Evolutionary conservation across 2,329 filamentous ascomycete genomes (phyloP).

Genomic region (Epichloe uncinata): DNA sequence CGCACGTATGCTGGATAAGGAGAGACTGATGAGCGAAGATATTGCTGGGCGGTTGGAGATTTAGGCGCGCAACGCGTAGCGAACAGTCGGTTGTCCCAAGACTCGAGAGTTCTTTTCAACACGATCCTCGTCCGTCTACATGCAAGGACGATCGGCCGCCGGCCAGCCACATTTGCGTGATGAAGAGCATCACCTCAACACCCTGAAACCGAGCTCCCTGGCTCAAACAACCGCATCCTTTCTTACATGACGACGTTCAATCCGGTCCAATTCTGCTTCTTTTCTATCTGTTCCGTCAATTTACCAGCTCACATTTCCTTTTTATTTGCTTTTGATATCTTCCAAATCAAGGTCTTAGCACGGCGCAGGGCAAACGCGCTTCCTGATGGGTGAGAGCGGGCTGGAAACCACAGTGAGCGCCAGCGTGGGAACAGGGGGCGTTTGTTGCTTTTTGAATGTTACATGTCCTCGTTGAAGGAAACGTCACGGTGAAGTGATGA

Average conservation of each 20-base stretch:
- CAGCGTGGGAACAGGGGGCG: constrained; percentile 1
- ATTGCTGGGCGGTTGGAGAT: constrained; percentile 51
- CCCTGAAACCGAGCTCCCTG: neutral
- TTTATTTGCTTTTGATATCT: too few species aligned
- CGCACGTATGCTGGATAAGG: constrained; percentile 26
- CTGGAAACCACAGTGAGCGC: constrained; percentile 14
- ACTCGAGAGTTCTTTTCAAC: neutral
- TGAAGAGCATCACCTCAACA: neutral
- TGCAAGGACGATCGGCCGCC: neutral
- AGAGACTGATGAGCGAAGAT: constrained; percentile 49
- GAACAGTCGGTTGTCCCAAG: neutral
- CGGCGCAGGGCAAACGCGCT: constrained; percentile 15
- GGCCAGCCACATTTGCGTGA: too few species aligned
- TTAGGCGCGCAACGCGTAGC: constrained; percentile 17
- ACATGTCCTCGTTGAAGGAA: neutral
- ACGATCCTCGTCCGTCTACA: neutral
- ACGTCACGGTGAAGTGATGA: neutral
- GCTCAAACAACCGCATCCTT: too few species aligned
- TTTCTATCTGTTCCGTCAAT: neutral
- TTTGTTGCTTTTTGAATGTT: neutral
- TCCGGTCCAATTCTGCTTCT: neutral
- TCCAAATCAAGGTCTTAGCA: constrained; percentile 7
- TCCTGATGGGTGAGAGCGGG: constrained; percentile 25
- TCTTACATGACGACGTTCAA: too few species aligned
- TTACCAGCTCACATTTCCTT: too few species aligned